Evolutionary conservation across 768 basidiomycete genomes (phyloP).

Genomic region (Russula sp.): DNA sequence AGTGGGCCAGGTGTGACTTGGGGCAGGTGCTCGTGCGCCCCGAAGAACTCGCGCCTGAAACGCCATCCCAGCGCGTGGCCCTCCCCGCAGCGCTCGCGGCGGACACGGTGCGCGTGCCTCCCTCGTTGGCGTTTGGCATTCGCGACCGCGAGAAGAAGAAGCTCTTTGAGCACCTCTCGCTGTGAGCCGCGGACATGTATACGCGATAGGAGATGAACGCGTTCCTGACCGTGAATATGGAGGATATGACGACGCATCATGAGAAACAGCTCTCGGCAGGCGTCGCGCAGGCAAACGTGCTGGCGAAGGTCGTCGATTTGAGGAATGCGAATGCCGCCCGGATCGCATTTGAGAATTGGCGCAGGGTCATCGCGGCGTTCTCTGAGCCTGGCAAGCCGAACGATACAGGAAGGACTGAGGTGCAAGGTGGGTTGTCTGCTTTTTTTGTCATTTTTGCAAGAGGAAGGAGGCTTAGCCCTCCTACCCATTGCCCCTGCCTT

Average conservation of each 20-base stretch:
- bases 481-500: background rate
- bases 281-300: conserved; percentile 40
- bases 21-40: conserved; percentile 41
- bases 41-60: conserved; percentile 13
- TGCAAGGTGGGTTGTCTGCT: conserved; percentile 61
- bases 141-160: conserved; percentile 46
- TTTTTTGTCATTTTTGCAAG: background rate
- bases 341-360: conserved; percentile 78
- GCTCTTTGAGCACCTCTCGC: conserved; percentile 62
- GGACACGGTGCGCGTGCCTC: conserved; percentile 42
- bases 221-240: background rate
- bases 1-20: conserved; percentile 64
- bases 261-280: conserved; percentile 31
- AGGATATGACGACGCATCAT: conserved; percentile 9
- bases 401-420: conserved; percentile 80
- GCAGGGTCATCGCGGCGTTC: conserved; percentile 72
- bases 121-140: conserved; percentile 59
- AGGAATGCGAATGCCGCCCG: conserved; percentile 82
- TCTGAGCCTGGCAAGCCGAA: conserved; percentile 58
- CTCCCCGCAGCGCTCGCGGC: background rate
- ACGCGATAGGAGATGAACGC: conserved; percentile 1
- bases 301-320: conserved; percentile 72
- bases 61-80: background rate
- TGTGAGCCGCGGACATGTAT: conserved; percentile 34
- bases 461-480: background rate